phyloP scores from a whole-genome alignment of 1,284 basidiomycete genomes.

The Cronartium quercuum region DNA sequence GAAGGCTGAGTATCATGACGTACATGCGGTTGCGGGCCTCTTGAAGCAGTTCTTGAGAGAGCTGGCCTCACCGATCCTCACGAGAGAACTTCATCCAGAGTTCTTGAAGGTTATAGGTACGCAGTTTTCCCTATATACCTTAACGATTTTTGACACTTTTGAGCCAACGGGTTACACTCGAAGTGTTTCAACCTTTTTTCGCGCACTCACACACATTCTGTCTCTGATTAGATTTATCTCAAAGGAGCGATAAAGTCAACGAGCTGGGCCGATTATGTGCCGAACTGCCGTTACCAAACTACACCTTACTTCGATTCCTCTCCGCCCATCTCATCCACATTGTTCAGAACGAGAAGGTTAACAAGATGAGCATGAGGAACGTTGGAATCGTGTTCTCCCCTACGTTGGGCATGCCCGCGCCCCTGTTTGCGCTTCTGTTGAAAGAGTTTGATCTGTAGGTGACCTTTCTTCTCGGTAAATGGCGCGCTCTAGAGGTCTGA shows the following conservation, averaged over 20 bases:
- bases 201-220: too few relatives aligned
- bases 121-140: conserved; percentile 47
- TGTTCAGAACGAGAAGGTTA: conserved; percentile 77
- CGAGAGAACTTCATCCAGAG: conserved; percentile 76
- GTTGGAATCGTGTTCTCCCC: conserved; percentile 97
- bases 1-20: conserved; percentile 80
- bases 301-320: conserved; percentile 82
- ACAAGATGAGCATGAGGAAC: conserved; percentile 99
- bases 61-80: conserved; percentile 79
- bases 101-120: conserved; percentile 85
- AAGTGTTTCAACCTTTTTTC: conserved; percentile 10
- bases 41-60: conserved; percentile 86
- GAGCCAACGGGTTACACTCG: background rate
- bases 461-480: too few relatives aligned
- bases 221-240: conserved; percentile 55
- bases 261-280: conserved; percentile 81
- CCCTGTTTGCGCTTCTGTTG: background rate
- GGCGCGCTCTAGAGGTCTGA: background rate
- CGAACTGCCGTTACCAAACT: conserved; percentile 82
- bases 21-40: conserved; percentile 85
- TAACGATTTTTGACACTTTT: conserved; percentile 29
- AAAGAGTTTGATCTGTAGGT: conserved; percentile 35
- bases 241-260: conserved; percentile 75
- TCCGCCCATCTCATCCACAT: conserved; percentile 94
- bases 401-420: conserved; percentile 86